phyloP scores from a whole-genome alignment of 768 basidiomycete genomes.

The Coprinopsis strossmayeri region DNA sequence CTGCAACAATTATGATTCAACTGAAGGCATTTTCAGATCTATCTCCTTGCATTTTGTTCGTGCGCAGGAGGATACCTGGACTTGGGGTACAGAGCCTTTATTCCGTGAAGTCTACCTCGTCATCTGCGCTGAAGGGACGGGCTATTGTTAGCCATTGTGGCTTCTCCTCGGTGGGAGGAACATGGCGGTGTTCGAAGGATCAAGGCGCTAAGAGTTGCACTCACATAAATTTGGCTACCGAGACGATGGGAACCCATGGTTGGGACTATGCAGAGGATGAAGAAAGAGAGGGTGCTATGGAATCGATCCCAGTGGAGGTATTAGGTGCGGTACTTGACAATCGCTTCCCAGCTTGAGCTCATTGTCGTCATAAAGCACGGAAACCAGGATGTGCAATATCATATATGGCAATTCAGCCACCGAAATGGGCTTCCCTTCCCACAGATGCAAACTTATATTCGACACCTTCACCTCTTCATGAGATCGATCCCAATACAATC shows the following conservation, averaged over 20 bases:
- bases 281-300: neutral
- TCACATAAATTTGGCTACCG: neutral
- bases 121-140: conserved; percentile 1
- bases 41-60: neutral
- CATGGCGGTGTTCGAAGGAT: conserved; percentile 2
- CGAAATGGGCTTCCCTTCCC: conserved; percentile 11
- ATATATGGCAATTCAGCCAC: conserved; percentile 11
- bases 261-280: neutral
- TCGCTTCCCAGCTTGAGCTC: neutral
- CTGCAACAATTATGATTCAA: neutral
- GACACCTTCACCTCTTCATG: conserved; percentile 1
- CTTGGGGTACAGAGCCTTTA: neutral
- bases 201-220: neutral
- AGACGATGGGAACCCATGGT: neutral
- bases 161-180: neutral
- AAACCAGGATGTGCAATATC: conserved; percentile 7
- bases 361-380: neutral
- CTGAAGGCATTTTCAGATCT: neutral
- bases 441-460: conserved; percentile 5
- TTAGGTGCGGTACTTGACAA: neutral
- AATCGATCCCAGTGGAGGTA: neutral
- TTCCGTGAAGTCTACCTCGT: conserved; percentile 1
- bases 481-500: neutral
- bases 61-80: neutral
- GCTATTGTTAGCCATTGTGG: conserved; percentile 4